Evolutionary conservation across 345 rosid species (phyloP).

Genomic region (Salix caprea): DNA sequence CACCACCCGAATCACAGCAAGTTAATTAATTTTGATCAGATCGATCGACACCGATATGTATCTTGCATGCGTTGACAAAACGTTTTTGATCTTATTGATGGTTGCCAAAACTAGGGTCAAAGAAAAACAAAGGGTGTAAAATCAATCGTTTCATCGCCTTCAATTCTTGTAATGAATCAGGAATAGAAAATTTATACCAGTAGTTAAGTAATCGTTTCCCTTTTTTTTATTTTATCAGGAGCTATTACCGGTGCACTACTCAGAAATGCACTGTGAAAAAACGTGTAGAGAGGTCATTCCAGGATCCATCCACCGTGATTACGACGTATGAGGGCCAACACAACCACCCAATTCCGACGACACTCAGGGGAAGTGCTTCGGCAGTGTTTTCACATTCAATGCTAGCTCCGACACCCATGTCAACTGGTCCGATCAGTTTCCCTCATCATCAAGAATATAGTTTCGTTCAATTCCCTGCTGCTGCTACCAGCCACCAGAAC

Average conservation of each 20-base stretch:
- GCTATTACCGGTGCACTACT: conserved; percentile 34
- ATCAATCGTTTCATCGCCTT: not conserved
- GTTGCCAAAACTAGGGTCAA: not conserved
- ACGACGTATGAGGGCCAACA: conserved; percentile 36
- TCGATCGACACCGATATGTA: no score
- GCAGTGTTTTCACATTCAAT: conserved; percentile 25
- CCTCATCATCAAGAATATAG: conserved; percentile 37
- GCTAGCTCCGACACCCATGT: conserved; percentile 27
- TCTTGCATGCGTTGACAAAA: not conserved
- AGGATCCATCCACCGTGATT: conserved; percentile 26
- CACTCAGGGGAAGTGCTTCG: conserved; percentile 29
- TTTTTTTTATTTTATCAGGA: conserved; percentile 8
- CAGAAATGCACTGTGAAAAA: conserved; percentile 34
- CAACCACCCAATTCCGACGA: conserved; percentile 25
- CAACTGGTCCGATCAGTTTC: conserved; percentile 24
- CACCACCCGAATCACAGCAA: conserved; percentile 7
- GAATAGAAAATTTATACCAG: no score
- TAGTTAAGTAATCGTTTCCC: no score
- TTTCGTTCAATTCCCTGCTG: conserved; percentile 22
- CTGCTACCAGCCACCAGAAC: conserved; percentile 1
- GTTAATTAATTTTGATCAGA: no score
- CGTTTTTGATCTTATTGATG: not conserved
- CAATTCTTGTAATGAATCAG: not conserved
- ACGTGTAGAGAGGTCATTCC: conserved; percentile 29
- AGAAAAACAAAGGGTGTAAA: no score